Evolutionary conservation across 176 grass and related monocot species (phyloP), one percentile per base, ranked within the genome.

Genomic region (Musa schizocarpa): DNA sequence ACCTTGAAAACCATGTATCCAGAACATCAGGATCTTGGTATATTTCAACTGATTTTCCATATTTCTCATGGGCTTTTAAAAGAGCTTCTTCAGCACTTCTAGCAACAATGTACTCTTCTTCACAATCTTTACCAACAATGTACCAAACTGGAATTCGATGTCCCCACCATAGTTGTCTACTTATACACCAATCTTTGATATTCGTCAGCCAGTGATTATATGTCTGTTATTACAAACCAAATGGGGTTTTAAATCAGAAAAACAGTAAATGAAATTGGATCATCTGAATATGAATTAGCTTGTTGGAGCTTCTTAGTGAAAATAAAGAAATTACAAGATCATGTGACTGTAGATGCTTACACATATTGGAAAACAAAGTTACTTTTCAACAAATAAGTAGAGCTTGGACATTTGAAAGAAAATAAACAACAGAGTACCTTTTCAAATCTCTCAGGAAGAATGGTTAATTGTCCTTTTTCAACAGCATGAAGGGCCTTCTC

Each of bases 111-210:
- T 91, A 93, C 65, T 93, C 90, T 72, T 93, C 90, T 84, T 98
- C 94, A 80, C 83, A 87, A 70, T 89, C 85, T 75, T 93, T 93
- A 65, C 94, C 94, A 70, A 93, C 90, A 75, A 98, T 85, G 81
- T 98, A 98, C 94, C 94, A 98, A 80, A 93, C 94, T 69, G 94
- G 94, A 83, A 98, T 98, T 26, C 88, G 82, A 80, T 98, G 94
- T 56, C 94, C 94, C 94, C 94, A 98, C 94, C 94, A 98, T 69
- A 98, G 74, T 77, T 98, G 94, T 84, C 90, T 93, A 82, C 94
- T 98, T 83, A 98, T 98, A 81, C 90, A 98, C 94, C 94, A 98
- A 82, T 98, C 94, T 50, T 98, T 98, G 78, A 98, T 98, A 88
- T 98, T 91, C 63, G 94, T 98, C 87, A 98, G 79, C 94, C 94